These are phyloP conservation scores for Ammopiptanthus mongolicus DNA, from an alignment of 306 rosid species.

Conservation along the genomic window DNA sequence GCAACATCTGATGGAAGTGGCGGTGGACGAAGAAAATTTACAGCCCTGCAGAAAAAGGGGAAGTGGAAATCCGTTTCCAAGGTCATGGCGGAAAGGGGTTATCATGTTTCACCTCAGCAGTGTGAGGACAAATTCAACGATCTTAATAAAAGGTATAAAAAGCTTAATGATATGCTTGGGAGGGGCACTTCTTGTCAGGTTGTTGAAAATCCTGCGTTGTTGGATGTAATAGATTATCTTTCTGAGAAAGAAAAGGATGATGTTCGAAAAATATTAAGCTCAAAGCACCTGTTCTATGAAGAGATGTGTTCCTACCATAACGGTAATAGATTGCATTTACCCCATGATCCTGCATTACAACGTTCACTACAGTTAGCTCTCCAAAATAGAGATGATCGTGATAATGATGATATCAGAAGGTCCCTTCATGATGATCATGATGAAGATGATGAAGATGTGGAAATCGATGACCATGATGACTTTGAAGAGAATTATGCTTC, in stretches of 20 bases:
- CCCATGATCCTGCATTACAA: conserved; percentile 88
- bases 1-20: conserved; percentile 39
- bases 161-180: conserved; percentile 83
- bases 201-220: conserved; percentile 73
- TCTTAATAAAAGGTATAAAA: conserved; percentile 90
- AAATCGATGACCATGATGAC: conserved; percentile 58
- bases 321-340: conserved; percentile 74
- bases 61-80: conserved; percentile 90
- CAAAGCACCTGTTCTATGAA: conserved; percentile 88
- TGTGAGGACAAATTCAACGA: conserved; percentile 97
- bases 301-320: conserved; percentile 98
- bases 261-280: conserved; percentile 80
- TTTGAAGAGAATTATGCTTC: conserved; percentile 55
- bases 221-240: conserved; percentile 62
- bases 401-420: conserved; percentile 58
- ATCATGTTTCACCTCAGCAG: conserved; percentile 92
- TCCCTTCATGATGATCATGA: conserved; percentile 59
- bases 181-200: conserved; percentile 92
- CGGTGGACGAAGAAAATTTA: conserved; percentile 59
- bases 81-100: conserved; percentile 92
- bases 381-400: conserved; percentile 68
- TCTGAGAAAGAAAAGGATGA: conserved; percentile 81
- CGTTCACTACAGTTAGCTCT: conserved; percentile 78
- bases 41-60: conserved; percentile 77
- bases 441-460: conserved; percentile 66